A percentile compares a stretch with the other conserved stretches of the same genome.
Conservation (phyloP, 129 eudicot species). For the Helichrysum umbraculigerum region DNA sequence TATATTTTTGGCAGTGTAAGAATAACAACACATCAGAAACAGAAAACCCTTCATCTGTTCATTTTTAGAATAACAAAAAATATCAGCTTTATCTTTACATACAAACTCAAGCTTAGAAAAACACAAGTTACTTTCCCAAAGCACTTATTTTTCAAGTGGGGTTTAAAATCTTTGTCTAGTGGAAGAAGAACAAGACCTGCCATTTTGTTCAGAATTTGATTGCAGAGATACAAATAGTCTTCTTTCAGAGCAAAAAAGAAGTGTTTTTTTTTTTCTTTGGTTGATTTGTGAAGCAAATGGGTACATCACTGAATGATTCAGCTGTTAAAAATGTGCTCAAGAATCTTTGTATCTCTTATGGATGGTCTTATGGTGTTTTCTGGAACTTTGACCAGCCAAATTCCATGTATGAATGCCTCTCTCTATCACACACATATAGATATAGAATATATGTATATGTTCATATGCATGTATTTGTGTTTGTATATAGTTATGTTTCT, state of each 20-base stretch:
- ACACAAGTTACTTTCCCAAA: slow-evolving; percentile 35
- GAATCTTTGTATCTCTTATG: slow-evolving; percentile 60
- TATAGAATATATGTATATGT: slow-evolving; percentile 5
- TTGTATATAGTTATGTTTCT: background rate
- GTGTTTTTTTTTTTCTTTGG: background rate
- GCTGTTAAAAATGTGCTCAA: slow-evolving; percentile 47
- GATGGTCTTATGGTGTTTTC: slow-evolving; percentile 94
- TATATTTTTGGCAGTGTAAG: slow-evolving; percentile 25
- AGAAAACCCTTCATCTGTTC: slow-evolving; percentile 35
- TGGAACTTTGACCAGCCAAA: slow-evolving; percentile 85
- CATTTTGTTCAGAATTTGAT: slow-evolving; percentile 31
- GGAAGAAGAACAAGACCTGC: slow-evolving; percentile 24
- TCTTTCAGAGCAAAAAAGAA: background rate
- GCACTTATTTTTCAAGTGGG: slow-evolving; percentile 33
- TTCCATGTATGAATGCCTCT: slow-evolving; percentile 56
- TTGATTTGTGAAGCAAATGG: slow-evolving; percentile 43
- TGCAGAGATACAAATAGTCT: background rate
- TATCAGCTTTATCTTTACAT: slow-evolving; percentile 33
- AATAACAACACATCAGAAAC: slow-evolving; percentile 25
- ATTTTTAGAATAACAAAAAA: slow-evolving; percentile 28
- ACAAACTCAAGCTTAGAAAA: slow-evolving; percentile 28
- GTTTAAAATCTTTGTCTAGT: slow-evolving; percentile 30
- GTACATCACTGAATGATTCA: slow-evolving; percentile 40
- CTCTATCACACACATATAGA: slow-evolving; percentile 21
- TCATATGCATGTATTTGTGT: background rate